Conservation (phyloP, 1,139 yeast genomes). For the Yamadazyma taylorii region DNA sequence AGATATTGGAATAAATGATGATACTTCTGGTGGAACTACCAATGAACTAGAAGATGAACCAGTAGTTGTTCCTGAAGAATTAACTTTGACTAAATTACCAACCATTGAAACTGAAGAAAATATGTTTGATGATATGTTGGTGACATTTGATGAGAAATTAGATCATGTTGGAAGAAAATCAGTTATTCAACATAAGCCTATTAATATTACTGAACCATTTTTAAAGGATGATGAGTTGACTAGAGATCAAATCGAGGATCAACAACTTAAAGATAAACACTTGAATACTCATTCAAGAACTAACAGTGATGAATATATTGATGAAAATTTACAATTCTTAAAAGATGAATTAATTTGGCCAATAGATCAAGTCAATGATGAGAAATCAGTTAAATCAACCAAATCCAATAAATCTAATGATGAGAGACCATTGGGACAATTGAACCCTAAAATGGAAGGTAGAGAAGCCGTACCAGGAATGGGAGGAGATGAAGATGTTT, state of each 20-base stretch:
- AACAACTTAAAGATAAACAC: constrained; percentile 32
- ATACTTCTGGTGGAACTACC: not conserved
- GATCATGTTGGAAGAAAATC: constrained; percentile 21
- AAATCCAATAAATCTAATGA: constrained; percentile 2
- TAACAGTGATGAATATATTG: constrained; percentile 28
- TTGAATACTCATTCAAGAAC: constrained; percentile 13
- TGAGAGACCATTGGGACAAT: not conserved
- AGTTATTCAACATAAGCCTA: constrained; percentile 14
- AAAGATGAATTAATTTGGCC: constrained; percentile 36
- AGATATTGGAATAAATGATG: not conserved
- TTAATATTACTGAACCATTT: constrained; percentile 30
- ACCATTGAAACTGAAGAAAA: constrained; percentile 32
- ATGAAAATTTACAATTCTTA: constrained; percentile 35
- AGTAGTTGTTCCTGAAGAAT: constrained; percentile 9
- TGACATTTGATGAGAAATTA: constrained; percentile 27
- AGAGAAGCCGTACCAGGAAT: not conserved
- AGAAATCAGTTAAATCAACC: constrained; percentile 13
- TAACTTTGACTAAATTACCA: constrained; percentile 27
- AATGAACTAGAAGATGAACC: constrained; percentile 7
- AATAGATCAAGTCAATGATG: constrained; percentile 19
- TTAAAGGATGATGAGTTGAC: constrained; percentile 47
- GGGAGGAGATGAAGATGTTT: constrained; percentile 17
- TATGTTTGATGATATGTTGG: constrained; percentile 36
- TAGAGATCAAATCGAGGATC: constrained; percentile 43
- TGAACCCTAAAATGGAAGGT: not conserved